These are phyloP conservation scores for Cyberlindnera xylosilytica DNA, from an alignment of 805 yeast species.

Conservation along the genomic window DNA sequence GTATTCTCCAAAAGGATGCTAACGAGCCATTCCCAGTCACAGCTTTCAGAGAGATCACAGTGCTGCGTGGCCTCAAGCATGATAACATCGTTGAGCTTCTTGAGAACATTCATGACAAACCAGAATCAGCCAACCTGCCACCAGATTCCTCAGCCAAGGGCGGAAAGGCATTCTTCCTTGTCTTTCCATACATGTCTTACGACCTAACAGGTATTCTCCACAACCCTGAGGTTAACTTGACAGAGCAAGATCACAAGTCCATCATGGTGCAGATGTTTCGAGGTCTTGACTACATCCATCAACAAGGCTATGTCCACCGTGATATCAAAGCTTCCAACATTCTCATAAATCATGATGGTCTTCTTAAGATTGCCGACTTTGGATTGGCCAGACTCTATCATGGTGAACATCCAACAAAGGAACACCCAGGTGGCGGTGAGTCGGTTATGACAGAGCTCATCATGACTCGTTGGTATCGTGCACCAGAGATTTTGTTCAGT, in stretches of 20 bases:
- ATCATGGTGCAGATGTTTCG: slow-evolving; percentile 71
- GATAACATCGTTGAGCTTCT: slow-evolving; percentile 69
- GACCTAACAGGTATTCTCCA: slow-evolving; percentile 89
- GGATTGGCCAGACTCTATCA: slow-evolving; percentile 81
- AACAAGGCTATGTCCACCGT: slow-evolving; percentile 61
- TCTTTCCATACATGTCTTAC: slow-evolving; percentile 87
- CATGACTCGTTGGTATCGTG: slow-evolving; percentile 96
- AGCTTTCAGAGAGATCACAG: slow-evolving; percentile 87
- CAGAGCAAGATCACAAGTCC: slow-evolving; percentile 73
- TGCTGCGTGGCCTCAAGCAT: slow-evolving; percentile 68
- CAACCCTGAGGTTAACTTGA: slow-evolving; percentile 63
- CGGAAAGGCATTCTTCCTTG: slow-evolving; percentile 63
- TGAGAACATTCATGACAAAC: slow-evolving; percentile 68
- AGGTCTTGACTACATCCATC: slow-evolving; percentile 83
- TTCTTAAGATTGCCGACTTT: slow-evolving; percentile 89
- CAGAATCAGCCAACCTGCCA: slow-evolving; percentile 10
- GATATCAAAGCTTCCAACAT: slow-evolving; percentile 98
- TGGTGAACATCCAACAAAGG: slow-evolving; percentile 55
- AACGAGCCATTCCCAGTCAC: slow-evolving; percentile 80
- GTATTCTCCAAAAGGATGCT: slow-evolving; percentile 49
- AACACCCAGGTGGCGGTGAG: slow-evolving; percentile 43
- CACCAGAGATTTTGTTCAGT: slow-evolving; percentile 89
- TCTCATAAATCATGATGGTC: slow-evolving; percentile 70
- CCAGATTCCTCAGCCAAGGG: slow-evolving; percentile 23
- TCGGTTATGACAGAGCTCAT: slow-evolving; percentile 61